Evolutionary conservation across 2,329 filamentous ascomycete genomes (phyloP), one percentile per base, ranked within the genome.

Genomic region (Paraphaeosphaeria sporulosa): DNA sequence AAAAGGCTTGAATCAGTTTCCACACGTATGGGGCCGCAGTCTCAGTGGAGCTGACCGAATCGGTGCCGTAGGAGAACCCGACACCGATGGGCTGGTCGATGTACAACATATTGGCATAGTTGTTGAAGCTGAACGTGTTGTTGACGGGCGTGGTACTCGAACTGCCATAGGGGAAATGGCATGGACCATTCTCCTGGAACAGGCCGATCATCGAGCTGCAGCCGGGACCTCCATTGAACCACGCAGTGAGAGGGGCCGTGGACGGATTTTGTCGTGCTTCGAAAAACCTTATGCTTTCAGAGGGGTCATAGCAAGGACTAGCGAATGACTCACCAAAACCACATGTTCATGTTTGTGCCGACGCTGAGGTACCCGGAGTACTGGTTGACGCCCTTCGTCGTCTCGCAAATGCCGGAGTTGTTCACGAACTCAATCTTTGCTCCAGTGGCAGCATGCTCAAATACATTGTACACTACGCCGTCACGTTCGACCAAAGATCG

Each of bases 1-100:
- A 86, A 73, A 88, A 87, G 5, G 84, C 85, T 68, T 87, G 85
- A 32, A 87, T 72, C 0, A 84, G 83, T 67, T 83, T 84, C 82
- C 84, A 88, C 72, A 87, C 85, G 61, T 83, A 83, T 0, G 84
- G 84, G 12, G 85, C 85, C 10, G 85, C 84, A 61, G 73, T 76
- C 10, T 75, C 63, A 5, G 84, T 87, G 10, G 82, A 78, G 65
- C 83, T 84, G 4, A 84, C 82, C 6, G 79, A 81, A 63, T 83
- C 85, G 2, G 85, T 87, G 10, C 84, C 85, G 67, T 87, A 87
- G 32, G 82, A 86, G 70, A 87, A 86, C 3, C 86, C 86, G 4
- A 86, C 83, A 59, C 86, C 83, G 19, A 82, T 83, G 8, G 86
- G 89, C 74, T 90, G 87, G 68, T 91, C 89, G 65, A 91, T 84